These are phyloP conservation scores for Teratosphaeria epicoccoides DNA, from an alignment of 2,329 filamentous ascomycete species.

Conservation along the genomic window DNA sequence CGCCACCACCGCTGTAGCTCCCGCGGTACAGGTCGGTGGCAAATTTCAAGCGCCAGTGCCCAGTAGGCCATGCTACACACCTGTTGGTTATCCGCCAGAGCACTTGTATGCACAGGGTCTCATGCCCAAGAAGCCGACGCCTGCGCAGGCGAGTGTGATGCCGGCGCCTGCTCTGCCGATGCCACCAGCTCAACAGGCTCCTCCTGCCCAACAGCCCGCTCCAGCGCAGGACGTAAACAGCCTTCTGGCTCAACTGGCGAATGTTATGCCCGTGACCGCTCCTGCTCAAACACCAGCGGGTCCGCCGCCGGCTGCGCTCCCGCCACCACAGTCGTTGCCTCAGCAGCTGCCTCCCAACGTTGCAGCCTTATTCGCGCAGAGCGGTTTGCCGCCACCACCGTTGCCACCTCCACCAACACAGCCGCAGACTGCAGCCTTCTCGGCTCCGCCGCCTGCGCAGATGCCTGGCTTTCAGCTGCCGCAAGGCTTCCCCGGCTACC, in stretches of 20 bases:
- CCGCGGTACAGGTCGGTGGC: conserved; percentile 12
- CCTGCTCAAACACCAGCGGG: conserved; percentile 11
- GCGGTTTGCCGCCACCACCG: conserved; percentile 8
- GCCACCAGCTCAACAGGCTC: conserved; percentile 5
- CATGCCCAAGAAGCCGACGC: conserved; percentile 9
- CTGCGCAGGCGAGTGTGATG: conserved; percentile 8
- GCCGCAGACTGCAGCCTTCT: conserved; percentile 7
- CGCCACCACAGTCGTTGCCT: conserved; percentile 7
- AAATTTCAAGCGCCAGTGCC: conserved; percentile 23
- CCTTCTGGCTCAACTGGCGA: conserved; percentile 26
- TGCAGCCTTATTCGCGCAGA: conserved; percentile 17
- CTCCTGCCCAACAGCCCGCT: conserved; percentile 9
- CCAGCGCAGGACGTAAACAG: conserved; percentile 24
- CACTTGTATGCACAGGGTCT: conserved; percentile 24
- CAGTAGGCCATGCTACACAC: conserved; percentile 20
- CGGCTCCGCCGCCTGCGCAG: conserved; percentile 8
- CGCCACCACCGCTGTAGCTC: conserved; percentile 7
- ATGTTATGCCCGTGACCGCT: conserved; percentile 14
- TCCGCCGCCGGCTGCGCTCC: conserved; percentile 11
- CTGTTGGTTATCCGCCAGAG: conserved; percentile 21
- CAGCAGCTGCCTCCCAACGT: conserved; percentile 18
- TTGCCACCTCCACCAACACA: conserved; percentile 3
- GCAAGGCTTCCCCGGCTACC: conserved; percentile 14
- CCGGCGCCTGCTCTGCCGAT: conserved; percentile 5
- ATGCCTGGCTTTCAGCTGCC: conserved; percentile 11